Conservation (phyloP, 1,284 basidiomycete genomes). For the Flammula alnicola region DNA sequence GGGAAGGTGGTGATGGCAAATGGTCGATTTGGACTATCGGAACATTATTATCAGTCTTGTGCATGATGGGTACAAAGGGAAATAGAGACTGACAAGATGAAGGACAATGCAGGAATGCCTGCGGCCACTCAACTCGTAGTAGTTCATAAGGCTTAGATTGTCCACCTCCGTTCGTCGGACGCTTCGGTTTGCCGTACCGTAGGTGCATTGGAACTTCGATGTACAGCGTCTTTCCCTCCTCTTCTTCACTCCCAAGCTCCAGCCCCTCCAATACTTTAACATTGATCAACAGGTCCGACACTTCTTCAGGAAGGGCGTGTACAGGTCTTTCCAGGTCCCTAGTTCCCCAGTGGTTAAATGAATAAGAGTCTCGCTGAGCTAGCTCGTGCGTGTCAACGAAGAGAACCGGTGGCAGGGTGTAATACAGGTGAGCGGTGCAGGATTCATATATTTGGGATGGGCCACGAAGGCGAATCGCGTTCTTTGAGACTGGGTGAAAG, state of each 20-base stretch:
- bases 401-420: constrained; percentile 46
- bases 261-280: too few relatives aligned
- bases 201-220: constrained; percentile 54
- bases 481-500: constrained; percentile 28
- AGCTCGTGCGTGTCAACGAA: constrained; percentile 61
- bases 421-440: constrained; percentile 46
- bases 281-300: constrained; percentile 44
- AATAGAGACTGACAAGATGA: constrained; percentile 26
- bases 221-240: constrained; percentile 20
- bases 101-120: constrained; percentile 45
- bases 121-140: constrained; percentile 39
- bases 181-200: constrained; percentile 46
- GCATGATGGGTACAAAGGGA: neutral
- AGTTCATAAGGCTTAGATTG: constrained; percentile 24
- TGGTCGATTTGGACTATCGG: constrained; percentile 4
- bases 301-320: constrained; percentile 38
- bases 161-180: constrained; percentile 8
- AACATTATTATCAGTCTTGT: neutral
- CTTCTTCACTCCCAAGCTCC: neutral
- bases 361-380: constrained; percentile 45
- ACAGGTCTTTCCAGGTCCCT: constrained; percentile 56
- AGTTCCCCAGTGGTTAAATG: constrained; percentile 45
- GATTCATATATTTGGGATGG: constrained; percentile 16
- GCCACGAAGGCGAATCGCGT: constrained; percentile 20
- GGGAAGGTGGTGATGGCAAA: constrained; percentile 5